These are phyloP conservation scores for Malassezia nana DNA, from an alignment of 1,284 basidiomycete genomes.

Conservation along the genomic window DNA sequence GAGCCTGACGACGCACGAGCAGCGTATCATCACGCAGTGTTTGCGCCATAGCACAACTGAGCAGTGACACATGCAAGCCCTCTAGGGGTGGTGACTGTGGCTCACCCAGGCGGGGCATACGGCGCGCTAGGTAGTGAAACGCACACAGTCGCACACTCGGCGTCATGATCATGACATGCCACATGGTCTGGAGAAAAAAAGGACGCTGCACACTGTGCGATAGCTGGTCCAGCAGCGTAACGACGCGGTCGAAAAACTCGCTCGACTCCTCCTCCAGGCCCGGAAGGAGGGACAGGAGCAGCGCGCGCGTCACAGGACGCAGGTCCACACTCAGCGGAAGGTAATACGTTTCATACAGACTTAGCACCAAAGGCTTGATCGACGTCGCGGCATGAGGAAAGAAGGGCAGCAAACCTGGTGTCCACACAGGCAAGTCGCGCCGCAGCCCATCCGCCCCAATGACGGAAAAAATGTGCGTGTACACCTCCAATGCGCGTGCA, in stretches of 20 bases:
- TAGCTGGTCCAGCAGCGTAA: conserved; percentile 68
- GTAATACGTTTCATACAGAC: conserved; percentile 53
- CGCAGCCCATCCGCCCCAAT: conserved; percentile 79
- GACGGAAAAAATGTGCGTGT: conserved; percentile 76
- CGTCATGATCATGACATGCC: conserved; percentile 84
- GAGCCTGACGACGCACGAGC: conserved; percentile 50
- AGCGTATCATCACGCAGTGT: conserved; percentile 71
- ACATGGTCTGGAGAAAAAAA: conserved; percentile 91
- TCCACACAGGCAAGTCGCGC: conserved; percentile 84
- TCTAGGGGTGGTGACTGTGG: conserved; percentile 19
- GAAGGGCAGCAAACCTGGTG: conserved; percentile 91
- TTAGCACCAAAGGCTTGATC: conserved; percentile 33
- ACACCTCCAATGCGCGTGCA: conserved; percentile 89
- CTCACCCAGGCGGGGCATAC: conserved; percentile 55
- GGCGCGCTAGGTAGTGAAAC: conserved; percentile 71
- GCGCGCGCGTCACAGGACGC: conserved; percentile 81
- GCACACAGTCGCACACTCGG: conserved; percentile 74
- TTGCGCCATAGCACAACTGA: conserved; percentile 81
- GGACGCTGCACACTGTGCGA: conserved; percentile 60
- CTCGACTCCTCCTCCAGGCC: conserved; percentile 38
- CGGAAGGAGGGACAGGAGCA: conserved; percentile 83
- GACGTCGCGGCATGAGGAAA: conserved; percentile 95
- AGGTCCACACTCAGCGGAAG: conserved; percentile 71
- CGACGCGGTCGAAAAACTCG: conserved; percentile 80
- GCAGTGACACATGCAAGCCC: conserved; percentile 73